Evolutionary conservation across 2,329 filamentous ascomycete species (phyloP).

Genomic region (Calonectria fujianensis): DNA sequence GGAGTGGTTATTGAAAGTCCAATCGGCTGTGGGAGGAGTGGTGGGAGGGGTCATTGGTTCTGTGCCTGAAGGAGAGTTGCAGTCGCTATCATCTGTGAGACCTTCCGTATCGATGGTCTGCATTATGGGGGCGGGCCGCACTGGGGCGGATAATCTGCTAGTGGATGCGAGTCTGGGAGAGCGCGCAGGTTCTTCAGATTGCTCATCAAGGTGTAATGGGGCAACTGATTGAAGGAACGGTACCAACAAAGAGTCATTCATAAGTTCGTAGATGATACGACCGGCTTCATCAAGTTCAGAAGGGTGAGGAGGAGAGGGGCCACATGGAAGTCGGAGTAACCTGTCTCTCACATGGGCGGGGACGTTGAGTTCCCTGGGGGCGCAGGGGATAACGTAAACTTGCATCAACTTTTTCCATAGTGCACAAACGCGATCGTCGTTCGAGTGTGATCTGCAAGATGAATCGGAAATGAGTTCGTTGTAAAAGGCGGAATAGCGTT

Average conservation of each 20-base stretch:
- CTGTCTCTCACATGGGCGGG: constrained; percentile 89
- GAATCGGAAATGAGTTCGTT: constrained; percentile 64
- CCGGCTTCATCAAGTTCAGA: constrained; percentile 88
- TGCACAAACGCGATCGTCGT: constrained; percentile 81
- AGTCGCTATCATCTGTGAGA: constrained; percentile 79
- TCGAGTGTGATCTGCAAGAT: constrained; percentile 62
- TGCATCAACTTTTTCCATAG: constrained; percentile 92
- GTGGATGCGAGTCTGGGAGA: constrained; percentile 66
- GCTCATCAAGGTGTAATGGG: constrained; percentile 60
- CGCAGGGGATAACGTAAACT: constrained; percentile 91
- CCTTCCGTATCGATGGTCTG: constrained; percentile 70
- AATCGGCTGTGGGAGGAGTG: constrained; percentile 79
- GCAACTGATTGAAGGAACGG: constrained; percentile 88
- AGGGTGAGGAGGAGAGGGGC: constrained; percentile 82
- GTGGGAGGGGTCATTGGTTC: constrained; percentile 85
- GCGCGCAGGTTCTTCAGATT: constrained; percentile 61
- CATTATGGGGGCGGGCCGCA: constrained; percentile 63
- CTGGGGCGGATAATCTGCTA: constrained; percentile 61
- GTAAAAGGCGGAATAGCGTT: constrained; percentile 83
- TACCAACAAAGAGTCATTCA: constrained; percentile 96
- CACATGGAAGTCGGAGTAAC: constrained; percentile 74
- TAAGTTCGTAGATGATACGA: constrained; percentile 92
- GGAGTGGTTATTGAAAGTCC: constrained; percentile 68
- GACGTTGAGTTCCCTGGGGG: constrained; percentile 92
- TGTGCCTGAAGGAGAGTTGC: constrained; percentile 72